These are phyloP conservation scores for Globisporangium nagaii DNA, from an alignment of 352 stramenopile genomes.

Conservation along the genomic window DNA sequence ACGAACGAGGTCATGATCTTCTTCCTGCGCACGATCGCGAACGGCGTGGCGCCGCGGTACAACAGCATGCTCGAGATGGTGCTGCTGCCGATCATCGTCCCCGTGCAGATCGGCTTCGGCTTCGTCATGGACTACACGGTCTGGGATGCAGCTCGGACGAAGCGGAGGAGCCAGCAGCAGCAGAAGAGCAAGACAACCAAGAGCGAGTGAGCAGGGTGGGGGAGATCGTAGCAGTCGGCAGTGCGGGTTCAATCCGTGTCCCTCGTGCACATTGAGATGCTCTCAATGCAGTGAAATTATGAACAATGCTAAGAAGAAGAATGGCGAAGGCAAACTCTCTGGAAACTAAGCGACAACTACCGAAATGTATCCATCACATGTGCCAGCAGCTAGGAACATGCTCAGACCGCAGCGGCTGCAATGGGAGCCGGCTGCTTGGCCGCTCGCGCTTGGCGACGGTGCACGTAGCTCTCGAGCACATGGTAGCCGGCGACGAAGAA, in stretches of 20 bases:
- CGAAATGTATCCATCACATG: no score
- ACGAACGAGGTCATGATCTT: slow-evolving; percentile 78
- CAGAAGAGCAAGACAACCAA: slow-evolving; percentile 53
- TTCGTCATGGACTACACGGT: slow-evolving; percentile 83
- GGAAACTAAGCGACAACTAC: no score
- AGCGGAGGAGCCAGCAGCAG: no score
- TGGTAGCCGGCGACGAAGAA: slow-evolving; percentile 31
- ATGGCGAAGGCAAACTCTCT: no score
- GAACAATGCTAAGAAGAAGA: no score
- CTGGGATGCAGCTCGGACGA: slow-evolving; percentile 40
- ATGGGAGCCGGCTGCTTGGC: no score
- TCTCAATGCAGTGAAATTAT: no score
- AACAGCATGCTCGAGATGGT: slow-evolving; percentile 73
- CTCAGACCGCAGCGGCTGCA: no score
- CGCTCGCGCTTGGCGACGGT: slow-evolving; percentile 52
- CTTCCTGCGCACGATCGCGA: slow-evolving; percentile 63
- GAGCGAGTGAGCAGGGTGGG: slow-evolving; percentile 51
- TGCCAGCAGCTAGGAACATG: no score
- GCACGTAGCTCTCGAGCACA: slow-evolving; percentile 17
- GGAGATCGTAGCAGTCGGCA: no score
- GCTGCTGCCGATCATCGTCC: slow-evolving; percentile 50
- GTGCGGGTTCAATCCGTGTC: no score
- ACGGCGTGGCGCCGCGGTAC: slow-evolving; percentile 62
- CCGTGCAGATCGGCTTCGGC: slow-evolving; percentile 70
- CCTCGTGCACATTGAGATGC: no score